phyloP scores from a whole-genome alignment of 2,329 filamentous ascomycete genomes.

The Pyrenochaeta sp. region DNA sequence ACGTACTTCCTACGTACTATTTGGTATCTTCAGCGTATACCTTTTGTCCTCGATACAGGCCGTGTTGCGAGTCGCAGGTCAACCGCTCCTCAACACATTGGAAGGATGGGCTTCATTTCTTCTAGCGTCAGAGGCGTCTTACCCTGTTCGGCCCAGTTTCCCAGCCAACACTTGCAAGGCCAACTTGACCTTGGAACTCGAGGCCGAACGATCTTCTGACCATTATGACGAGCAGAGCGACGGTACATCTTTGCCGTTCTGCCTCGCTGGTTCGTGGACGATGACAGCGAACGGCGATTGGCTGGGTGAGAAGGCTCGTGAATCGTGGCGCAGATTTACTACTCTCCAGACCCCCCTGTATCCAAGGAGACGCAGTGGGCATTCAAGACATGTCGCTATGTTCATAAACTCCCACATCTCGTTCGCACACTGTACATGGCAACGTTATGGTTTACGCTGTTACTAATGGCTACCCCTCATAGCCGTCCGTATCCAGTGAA shows the following conservation, averaged over 20 bases:
- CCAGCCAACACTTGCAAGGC: not conserved
- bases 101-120: not conserved
- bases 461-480: slow-evolving; percentile 21
- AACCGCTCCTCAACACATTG: not conserved
- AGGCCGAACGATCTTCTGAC: not conserved
- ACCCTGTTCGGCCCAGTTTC: slow-evolving; percentile 1
- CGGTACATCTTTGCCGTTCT: not conserved
- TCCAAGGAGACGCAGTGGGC: too few relatives aligned
- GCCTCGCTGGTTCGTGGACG: too few relatives aligned
- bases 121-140: slow-evolving; percentile 11
- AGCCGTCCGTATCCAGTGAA: slow-evolving; percentile 14
- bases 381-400: too few relatives aligned
- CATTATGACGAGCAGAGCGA: not conserved
- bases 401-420: not conserved
- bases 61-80: not conserved
- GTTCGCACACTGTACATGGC: not conserved
- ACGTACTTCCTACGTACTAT: not conserved
- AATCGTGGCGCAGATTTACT: too few relatives aligned
- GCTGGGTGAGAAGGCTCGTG: not conserved
- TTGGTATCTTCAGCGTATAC: too few relatives aligned
- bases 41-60: too few relatives aligned
- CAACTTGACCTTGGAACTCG: not conserved
- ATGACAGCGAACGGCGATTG: not conserved
- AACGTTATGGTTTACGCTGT: too few relatives aligned
- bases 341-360: too few relatives aligned